phyloP scores from a whole-genome alignment of 2,329 filamentous ascomycete genomes.

The Ceratocystis cubensis region DNA sequence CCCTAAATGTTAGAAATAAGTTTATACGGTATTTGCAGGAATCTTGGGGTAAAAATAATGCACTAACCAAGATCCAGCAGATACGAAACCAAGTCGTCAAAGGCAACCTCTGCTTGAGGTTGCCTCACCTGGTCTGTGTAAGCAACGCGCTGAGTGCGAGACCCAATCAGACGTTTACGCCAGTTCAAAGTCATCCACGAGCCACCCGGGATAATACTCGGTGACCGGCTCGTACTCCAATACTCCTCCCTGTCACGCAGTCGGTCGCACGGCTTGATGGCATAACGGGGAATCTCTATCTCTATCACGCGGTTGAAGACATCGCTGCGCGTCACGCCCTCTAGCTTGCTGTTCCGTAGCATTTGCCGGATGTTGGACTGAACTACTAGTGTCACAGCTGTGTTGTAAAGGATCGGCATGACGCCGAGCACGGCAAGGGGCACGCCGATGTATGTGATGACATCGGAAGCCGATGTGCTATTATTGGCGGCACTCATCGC shows the following conservation, averaged over 20 bases:
- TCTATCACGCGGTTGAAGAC: conserved; percentile 55
- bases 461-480: conserved; percentile 29
- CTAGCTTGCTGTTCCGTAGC: conserved; percentile 43
- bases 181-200: conserved; percentile 55
- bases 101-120: conserved; percentile 40
- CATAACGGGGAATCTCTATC: conserved; percentile 52
- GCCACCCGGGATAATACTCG: conserved; percentile 45
- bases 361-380: conserved; percentile 48
- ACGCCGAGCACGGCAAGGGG: conserved; percentile 48
- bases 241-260: conserved; percentile 42
- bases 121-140: conserved; percentile 45
- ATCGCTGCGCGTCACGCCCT: conserved; percentile 48
- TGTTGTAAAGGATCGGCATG: conserved; percentile 55
- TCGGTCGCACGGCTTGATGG: conserved; percentile 48
- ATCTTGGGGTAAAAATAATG: not conserved
- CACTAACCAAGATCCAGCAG: conserved; percentile 42
- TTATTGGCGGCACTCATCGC: not conserved
- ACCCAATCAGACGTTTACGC: conserved; percentile 49
- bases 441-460: conserved; percentile 45
- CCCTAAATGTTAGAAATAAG: not conserved
- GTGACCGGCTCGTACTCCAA: conserved; percentile 42
- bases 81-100: conserved; percentile 49
- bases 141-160: conserved; percentile 50
- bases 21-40: no score
- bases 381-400: conserved; percentile 45